Evolutionary conservation across 1,139 yeast genomes (phyloP), one percentile per base, ranked within the genome.

Genomic region (Hansenula anomala): DNA sequence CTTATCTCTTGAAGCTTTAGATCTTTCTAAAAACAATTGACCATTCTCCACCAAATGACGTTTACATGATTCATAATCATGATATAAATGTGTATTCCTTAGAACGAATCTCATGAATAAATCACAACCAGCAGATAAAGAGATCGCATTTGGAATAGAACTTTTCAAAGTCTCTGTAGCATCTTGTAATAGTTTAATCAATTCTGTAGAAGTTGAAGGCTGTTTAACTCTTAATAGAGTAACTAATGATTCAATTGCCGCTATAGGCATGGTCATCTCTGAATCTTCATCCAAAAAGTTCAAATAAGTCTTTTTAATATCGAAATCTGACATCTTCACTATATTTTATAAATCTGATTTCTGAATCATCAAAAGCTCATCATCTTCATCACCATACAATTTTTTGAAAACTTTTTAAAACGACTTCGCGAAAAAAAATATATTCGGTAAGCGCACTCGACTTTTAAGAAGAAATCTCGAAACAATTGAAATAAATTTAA

Each of bases 261-360:
- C 99, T 30, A 94, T 87, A 5, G 99, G 99, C 97, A 90, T 94
- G 12, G 98, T 90, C 81, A 94, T 86, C 40, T 92, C 97, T 19
- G 85, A 73, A 62, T 92, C 97, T 41, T 89, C 96, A 48, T 75
- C 78, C 43, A 92, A 69, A 60, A 87, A 89, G 59, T 76, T 75
- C 46, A 86, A 72, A 59, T 92, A 92, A 1, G 92, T 78, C 50
- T 77, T 71, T 36, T 83, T 88, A 49, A 92, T 88, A 59, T 89
- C 95, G 56, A 90, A 88, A 28, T 67, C 71, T 4, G 17, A n/a
- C 25, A 20, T 20, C 19, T 55, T 36, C 61, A 57, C 59, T 20
- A 16, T 31, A 12, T 5, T 10, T 29, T 9, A n/a, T 13, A 3
- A 3, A n/a, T 18, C 6, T n/a, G 5, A 8, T 30, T 6, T 23